A percentile compares a stretch with the other conserved stretches of the same genome.
phyloP scores from a whole-genome alignment of 2,329 filamentous ascomycete species.

The Fonsecaea monophora region DNA sequence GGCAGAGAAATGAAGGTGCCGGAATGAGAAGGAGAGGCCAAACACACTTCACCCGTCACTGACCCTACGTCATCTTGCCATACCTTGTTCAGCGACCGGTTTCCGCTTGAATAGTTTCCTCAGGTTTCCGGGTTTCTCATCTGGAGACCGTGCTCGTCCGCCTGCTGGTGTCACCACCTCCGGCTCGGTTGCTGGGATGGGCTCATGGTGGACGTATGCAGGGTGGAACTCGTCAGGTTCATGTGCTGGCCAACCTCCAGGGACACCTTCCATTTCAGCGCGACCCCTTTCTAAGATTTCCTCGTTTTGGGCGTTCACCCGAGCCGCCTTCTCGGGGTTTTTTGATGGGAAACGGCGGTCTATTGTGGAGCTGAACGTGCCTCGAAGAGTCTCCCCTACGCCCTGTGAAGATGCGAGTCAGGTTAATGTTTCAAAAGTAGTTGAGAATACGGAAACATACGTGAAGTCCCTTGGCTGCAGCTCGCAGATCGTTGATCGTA shows the following conservation, averaged over 20 bases:
- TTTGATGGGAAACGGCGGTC: slow-evolving; percentile 36
- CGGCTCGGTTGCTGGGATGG: slow-evolving; percentile 9
- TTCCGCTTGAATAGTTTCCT: slow-evolving; percentile 37
- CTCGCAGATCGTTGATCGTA: slow-evolving; percentile 37
- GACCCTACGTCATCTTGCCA: slow-evolving; percentile 22
- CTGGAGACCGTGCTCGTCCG: slow-evolving; percentile 4
- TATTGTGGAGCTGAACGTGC: slow-evolving; percentile 36
- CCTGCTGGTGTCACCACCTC: not conserved
- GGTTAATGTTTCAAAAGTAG: not conserved
- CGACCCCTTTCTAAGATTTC: slow-evolving; percentile 33
- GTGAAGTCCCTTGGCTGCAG: slow-evolving; percentile 38
- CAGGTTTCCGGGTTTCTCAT: slow-evolving; percentile 21
- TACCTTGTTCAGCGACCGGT: slow-evolving; percentile 35
- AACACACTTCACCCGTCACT: slow-evolving; percentile 15
- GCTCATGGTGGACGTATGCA: not conserved
- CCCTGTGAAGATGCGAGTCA: slow-evolving; percentile 27
- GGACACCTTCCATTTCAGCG: slow-evolving; percentile 34
- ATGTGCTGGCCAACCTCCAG: slow-evolving; percentile 31
- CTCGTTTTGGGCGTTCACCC: slow-evolving; percentile 33
- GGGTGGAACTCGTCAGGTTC: slow-evolving; percentile 11
- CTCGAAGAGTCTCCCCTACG: slow-evolving; percentile 39
- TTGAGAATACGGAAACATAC: slow-evolving; percentile 21
- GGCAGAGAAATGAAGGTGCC: not conserved
- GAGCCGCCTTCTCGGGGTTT: slow-evolving; percentile 37
- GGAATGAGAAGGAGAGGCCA: not conserved